phyloP scores from a whole-genome alignment of 331 rosid genomes.

The Malus hybrid region DNA sequence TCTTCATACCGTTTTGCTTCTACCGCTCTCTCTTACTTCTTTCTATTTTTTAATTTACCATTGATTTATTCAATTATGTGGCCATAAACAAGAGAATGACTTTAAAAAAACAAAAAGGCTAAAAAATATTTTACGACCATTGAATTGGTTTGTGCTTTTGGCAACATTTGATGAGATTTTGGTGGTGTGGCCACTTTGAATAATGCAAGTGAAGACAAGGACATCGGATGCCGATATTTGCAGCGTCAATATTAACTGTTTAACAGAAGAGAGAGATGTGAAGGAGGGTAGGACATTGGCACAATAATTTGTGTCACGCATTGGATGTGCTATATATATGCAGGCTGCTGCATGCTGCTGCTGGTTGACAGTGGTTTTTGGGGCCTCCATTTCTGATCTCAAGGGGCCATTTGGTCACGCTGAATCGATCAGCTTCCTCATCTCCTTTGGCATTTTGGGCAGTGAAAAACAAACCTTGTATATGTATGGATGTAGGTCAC shows the following conservation, averaged over 20 bases:
- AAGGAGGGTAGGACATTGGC: not conserved
- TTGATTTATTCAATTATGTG: no score
- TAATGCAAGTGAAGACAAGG: conserved; percentile 9
- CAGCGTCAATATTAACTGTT: conserved; percentile 22
- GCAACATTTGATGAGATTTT: conserved; percentile 21
- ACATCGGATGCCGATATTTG: conserved; percentile 52
- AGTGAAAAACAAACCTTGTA: not conserved
- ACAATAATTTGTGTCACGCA: conserved; percentile 66
- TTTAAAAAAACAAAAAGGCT: no score
- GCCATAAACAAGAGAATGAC: no score
- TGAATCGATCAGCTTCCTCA: not conserved
- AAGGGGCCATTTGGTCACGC: conserved; percentile 29
- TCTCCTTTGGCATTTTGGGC: not conserved
- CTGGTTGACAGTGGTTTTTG: conserved; percentile 33
- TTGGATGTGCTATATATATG: conserved; percentile 35
- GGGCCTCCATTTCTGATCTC: conserved; percentile 38
- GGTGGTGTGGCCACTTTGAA: conserved; percentile 30
- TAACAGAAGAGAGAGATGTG: not conserved
- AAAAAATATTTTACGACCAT: no score
- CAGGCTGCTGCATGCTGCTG: conserved; percentile 18
- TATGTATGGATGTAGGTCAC: not conserved
- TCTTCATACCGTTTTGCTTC: no score
- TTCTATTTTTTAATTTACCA: no score
- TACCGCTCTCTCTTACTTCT: no score
- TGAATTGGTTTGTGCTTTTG: conserved; percentile 25